These are phyloP conservation scores for Rosa multiflora DNA, from an alignment of 306 rosid species.

Conservation along the genomic window DNA sequence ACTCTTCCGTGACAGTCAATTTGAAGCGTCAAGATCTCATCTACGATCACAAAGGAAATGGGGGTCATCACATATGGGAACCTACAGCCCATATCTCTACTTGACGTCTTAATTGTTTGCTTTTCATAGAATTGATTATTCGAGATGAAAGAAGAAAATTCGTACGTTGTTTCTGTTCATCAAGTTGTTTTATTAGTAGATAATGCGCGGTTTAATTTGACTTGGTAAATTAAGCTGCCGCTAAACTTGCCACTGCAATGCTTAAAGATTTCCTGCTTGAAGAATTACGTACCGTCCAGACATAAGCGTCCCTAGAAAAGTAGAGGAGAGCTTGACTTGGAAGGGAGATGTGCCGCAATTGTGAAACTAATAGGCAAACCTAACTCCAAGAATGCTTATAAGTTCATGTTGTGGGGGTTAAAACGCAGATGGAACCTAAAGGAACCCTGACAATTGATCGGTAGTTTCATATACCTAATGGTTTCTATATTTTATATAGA, in stretches of 20 bases:
- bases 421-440: neutral
- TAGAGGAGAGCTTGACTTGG: neutral
- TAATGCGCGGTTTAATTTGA: neutral
- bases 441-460: neutral
- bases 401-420: neutral
- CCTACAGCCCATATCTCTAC: too few species aligned
- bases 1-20: too few species aligned
- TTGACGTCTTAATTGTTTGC: neutral
- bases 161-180: neutral
- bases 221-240: neutral
- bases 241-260: neutral
- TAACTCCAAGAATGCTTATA: neutral
- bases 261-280: neutral
- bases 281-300: neutral
- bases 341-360: neutral
- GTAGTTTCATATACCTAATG: neutral
- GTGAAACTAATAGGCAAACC: neutral
- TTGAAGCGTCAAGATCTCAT: too few species aligned
- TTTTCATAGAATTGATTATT: neutral
- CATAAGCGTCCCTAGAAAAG: neutral
- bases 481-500: neutral
- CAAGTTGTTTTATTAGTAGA: neutral
- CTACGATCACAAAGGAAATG: fast-evolving
- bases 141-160: neutral
- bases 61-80: too few species aligned